Base-by-base conservation (phyloP, 2,329 filamentous ascomycete genomes). In the Moelleriella libera region DNA sequence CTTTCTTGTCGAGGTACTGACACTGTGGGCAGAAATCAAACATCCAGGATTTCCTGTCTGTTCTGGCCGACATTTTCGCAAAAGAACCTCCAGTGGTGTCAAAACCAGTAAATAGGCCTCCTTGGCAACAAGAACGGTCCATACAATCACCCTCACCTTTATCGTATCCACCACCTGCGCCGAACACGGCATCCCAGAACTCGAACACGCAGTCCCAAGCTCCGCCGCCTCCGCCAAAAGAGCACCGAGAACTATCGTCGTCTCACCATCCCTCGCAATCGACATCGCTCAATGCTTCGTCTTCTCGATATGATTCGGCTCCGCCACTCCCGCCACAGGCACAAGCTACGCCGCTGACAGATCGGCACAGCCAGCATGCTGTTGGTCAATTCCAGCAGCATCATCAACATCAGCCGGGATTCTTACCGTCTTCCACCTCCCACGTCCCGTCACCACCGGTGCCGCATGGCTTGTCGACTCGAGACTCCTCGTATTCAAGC, bases 51-150 rank as follows among this genome's bases (percentile, higher is more conserved):
- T 87, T 97, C 49, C 67, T 97, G 2, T 80, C 78, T 12, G 84
- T 94, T 30, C 67, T 98, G 4, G 78, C 84, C 54, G 87, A 92
- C 47, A 74, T 97, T 28, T 98, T 98, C 60, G 83, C 88, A 39
- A 94, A 94, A 65, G 92, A 98, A 58, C 92, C 92, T 7, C 92
- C 92, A 0, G 86, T 97, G 4, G 80, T 92, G 50, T 80, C 88
- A 34, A 82, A 80, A 54, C 80, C 80, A 53, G 73, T 74, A 9
- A 32, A 57, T 69, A 72, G 43, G 63, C 63, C 11, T 58, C 65
- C n/a, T 60, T 64, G 28, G 61, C 63, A 30, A 48, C 44, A 14
- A 28, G 43, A 44, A 37, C 53, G 52, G 48, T 51, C 55, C 14
- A 52, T 60, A 44, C 67, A 59, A 30, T 67, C 70, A 49, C 42